Base-by-base conservation (phyloP, 1,284 basidiomycete genomes). In the Naganishia sp. region DNA sequence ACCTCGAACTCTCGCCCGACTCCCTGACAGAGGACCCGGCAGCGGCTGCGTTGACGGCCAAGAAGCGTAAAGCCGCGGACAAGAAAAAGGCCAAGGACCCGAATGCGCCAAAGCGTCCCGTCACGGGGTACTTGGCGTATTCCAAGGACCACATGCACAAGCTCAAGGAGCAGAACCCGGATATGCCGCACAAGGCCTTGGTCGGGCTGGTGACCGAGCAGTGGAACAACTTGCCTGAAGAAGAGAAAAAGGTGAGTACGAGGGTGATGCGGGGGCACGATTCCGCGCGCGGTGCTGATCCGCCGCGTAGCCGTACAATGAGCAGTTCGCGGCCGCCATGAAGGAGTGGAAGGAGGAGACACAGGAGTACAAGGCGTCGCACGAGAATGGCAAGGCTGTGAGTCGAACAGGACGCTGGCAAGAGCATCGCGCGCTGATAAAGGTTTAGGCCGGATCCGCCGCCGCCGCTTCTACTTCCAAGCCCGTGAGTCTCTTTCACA, bases 81-180 rank as follows among this genome's bases (percentile, higher is more conserved):
- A 75, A 78, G 72, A 82, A 81, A 76, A 82, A 80, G 74, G 69
- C 70, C 67, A 88, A 86, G 75, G 94, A 99, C 77, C 93, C 93
- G 43, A 89, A 93, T 77, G 92, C 92, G 66, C 95, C 95, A 49
- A 97, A 96, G 80, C 88, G 93, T 18, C 93, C 95, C 31, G 86
- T 94, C 23, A 92, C 92, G 21, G 94, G 94, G 21, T 99, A 97
- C 82, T 87, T 99, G 76, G 83, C 96, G 73, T 99, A 90, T 85
- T 82, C 91, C 73, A 87, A 88, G 81, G 45, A 57, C 16, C 52
- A 60, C 18, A 61, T 61, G 48, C 59, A 33, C 42, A 33, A 46
- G 39, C 71, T 79, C 46, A 69, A 72, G 52, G 81, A 82, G 55
- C 80, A 84, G 71, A 81, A 90, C 76, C 89, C 90, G 3, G 80